Evolutionary conservation across 495 filamentous ascomycete species (phyloP), one percentile per base, ranked within the genome.

Genomic region (Patellaria atrata): DNA sequence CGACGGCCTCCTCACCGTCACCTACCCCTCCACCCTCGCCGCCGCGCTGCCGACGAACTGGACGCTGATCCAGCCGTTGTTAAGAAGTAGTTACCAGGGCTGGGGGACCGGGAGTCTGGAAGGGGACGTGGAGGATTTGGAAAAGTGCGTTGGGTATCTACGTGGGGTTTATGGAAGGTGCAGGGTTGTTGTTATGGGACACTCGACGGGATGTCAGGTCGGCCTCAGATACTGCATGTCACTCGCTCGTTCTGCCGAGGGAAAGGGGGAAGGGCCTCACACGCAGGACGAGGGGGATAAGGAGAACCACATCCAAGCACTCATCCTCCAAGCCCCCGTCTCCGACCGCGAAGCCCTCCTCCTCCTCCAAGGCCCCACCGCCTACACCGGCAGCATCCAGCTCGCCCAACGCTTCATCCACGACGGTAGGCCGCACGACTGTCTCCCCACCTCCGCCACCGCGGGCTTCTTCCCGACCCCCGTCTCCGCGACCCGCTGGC

Each of bases 121-220:
- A 33, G 53, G 68, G 31, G 87, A 94, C 55, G 76, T 77, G 11
- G 54, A 65, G 14, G 83, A 97, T 53, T 66, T 94, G 27, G 67
- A 62, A 0, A 57, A 70, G 14, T 67, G 79, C 32, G 78, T 94
- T n/a, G 51, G 61, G 13, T 86, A 85, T 49, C 70, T 94, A 31
- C 63, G 62, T 2, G 36, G 28, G 10, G 33, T 16, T 24, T 42
- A 52, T 3, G 47, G 52, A 0, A 56, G 50, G 7, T 52, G 61
- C 8, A 82, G 77, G 49, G 60, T 93, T n/a, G 76, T 87, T 6
- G 53, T 94, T 8, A 72, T 97, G 68, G 89, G 89, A 7, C 83
- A 92, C 44, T 85, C 78, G 1, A 82, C 77, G 0, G 89, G 89
- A 2, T 83, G 79, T 40, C 89, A 93, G 60, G 84, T 92, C 49